Evolutionary conservation across 768 basidiomycete genomes (phyloP).

Genomic region (Hygrocybe punicea): DNA sequence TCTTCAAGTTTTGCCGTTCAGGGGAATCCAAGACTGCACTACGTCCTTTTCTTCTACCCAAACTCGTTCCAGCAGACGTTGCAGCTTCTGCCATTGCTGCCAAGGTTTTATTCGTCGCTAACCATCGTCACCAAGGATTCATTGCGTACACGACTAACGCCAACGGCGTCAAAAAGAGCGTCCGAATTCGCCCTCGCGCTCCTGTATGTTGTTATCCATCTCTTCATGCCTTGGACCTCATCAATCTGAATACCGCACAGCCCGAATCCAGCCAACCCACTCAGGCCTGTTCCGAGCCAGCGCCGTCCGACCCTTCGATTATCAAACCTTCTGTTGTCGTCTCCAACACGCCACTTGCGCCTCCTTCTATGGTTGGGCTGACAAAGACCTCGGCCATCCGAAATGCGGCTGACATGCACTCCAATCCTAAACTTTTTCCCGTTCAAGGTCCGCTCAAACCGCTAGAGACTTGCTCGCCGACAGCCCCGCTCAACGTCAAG

Average conservation of each 20-base stretch:
- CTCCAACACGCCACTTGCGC: background rate
- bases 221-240: background rate
- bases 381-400: background rate
- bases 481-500: too few species aligned
- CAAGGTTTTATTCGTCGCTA: background rate
- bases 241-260: background rate
- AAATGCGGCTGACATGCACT: constrained; percentile 6
- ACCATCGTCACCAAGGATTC: background rate
- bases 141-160: background rate
- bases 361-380: background rate
- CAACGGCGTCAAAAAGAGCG: constrained; percentile 3
- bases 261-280: too few species aligned
- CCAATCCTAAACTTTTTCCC: constrained; percentile 13
- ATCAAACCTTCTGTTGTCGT: background rate
- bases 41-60: background rate
- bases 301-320: background rate
- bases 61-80: background rate
- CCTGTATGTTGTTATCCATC: constrained; percentile 4
- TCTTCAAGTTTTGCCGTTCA: background rate
- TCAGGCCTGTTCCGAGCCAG: background rate
- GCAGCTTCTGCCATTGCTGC: background rate
- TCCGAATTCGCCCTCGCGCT: background rate
- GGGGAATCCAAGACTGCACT: background rate
- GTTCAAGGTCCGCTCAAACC: constrained; percentile 7
- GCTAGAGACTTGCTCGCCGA: background rate